These are phyloP conservation scores for Alternaria consortialis DNA, from an alignment of 2,329 filamentous ascomycete species.

Conservation along the genomic window DNA sequence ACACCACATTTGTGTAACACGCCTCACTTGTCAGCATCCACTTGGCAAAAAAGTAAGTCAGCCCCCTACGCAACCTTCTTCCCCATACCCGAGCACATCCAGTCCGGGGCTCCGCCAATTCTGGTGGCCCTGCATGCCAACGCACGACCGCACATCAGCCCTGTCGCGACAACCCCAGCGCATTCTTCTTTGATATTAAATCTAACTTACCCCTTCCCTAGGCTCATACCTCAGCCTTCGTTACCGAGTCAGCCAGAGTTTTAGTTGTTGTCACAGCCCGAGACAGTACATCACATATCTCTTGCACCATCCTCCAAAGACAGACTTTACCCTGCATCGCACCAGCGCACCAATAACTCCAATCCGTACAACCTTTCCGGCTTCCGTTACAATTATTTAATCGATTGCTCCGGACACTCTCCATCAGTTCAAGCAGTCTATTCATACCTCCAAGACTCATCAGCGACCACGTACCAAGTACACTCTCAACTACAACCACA, in stretches of 20 bases:
- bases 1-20: slow-evolving; percentile 23
- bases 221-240: slow-evolving; percentile 22
- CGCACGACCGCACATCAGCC: slow-evolving; percentile 40
- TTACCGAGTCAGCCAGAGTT: slow-evolving; percentile 14
- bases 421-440: background rate
- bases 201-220: slow-evolving; percentile 47
- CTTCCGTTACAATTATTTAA: slow-evolving; percentile 25
- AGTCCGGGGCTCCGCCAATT: slow-evolving; percentile 37
- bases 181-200: slow-evolving; percentile 39
- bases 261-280: slow-evolving; percentile 33
- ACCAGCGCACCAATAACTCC: slow-evolving; percentile 26
- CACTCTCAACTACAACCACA: slow-evolving; percentile 4
- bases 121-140: slow-evolving; percentile 36
- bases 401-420: slow-evolving; percentile 23
- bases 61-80: slow-evolving; percentile 40
- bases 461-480: slow-evolving; percentile 1
- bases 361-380: slow-evolving; percentile 7
- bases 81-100: slow-evolving; percentile 24
- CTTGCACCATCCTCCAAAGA: slow-evolving; percentile 27
- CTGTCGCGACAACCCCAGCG: slow-evolving; percentile 24
- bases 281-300: slow-evolving; percentile 42
- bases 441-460: background rate
- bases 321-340: slow-evolving; percentile 20
- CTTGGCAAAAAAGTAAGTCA: slow-evolving; percentile 40
- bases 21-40: slow-evolving; percentile 20